Conservation (phyloP, 2,329 filamentous ascomycete genomes). For the Stenocarpella maydis region DNA sequence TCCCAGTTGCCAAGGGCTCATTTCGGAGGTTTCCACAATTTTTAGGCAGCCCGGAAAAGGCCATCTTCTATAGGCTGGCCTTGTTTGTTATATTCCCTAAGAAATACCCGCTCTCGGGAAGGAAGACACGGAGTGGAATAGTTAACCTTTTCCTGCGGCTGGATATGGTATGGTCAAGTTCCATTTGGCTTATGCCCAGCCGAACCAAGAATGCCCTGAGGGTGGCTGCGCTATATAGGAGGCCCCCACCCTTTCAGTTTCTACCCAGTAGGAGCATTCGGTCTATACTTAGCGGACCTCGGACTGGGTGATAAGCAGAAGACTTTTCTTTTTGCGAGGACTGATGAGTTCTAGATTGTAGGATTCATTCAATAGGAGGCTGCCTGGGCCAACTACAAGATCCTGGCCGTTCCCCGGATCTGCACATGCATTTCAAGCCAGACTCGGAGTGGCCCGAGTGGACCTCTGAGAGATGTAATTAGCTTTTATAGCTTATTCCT, state of each 20-base stretch:
- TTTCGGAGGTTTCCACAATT: constrained; percentile 18
- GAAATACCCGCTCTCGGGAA: constrained; percentile 2
- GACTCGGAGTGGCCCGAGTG: constrained; percentile 11
- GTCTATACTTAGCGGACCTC: background rate
- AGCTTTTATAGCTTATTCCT: background rate
- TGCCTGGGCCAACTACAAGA: constrained; percentile 4
- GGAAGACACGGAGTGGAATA: constrained; percentile 1
- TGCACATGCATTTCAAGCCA: constrained; percentile 10
- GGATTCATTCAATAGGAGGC: constrained; percentile 21
- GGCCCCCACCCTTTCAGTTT: background rate
- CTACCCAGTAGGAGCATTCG: background rate
- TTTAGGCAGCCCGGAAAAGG: constrained; percentile 8
- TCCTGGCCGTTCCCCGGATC: constrained; percentile 7
- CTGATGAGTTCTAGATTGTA: background rate
- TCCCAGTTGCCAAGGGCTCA: constrained; percentile 6
- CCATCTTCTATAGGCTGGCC: constrained; percentile 1
- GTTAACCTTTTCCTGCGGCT: background rate
- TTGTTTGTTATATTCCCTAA: background rate
- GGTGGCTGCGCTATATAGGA: background rate
- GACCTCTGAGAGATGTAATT: background rate
- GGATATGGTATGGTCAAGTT: constrained; percentile 4
- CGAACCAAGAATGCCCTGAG: background rate
- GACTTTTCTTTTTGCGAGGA: constrained; percentile 11
- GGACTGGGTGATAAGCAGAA: background rate
- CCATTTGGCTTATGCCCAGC: constrained; percentile 25